These are phyloP conservation scores for Penicillium subrubescens DNA, from an alignment of 495 filamentous ascomycete species.

Conservation along the genomic window DNA sequence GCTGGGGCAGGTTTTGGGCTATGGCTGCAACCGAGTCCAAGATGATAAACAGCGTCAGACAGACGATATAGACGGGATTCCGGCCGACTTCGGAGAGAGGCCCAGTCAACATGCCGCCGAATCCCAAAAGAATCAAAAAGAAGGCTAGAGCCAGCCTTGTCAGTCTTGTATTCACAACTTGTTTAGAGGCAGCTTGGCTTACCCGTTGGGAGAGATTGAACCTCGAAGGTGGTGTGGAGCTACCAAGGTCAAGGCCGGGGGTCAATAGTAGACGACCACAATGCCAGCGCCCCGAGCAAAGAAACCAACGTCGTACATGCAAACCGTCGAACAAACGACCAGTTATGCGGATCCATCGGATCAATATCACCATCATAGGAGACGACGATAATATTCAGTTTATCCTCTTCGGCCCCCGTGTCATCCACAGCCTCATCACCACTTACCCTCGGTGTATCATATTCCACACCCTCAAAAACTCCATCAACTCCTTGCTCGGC, in stretches of 20 bases:
- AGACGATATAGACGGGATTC: conserved; percentile 50
- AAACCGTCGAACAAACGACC: conserved; percentile 39
- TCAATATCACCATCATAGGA: conserved; percentile 56
- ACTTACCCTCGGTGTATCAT: neutral
- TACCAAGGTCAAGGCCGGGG: conserved; percentile 32
- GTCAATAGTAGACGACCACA: conserved; percentile 52
- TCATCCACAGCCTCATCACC: neutral
- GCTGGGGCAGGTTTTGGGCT: conserved; percentile 41
- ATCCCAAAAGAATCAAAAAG: conserved; percentile 59
- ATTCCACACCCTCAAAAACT: neutral
- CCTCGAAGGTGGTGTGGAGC: conserved; percentile 16
- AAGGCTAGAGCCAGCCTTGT: conserved; percentile 21
- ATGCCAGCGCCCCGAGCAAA: conserved; percentile 46
- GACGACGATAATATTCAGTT: conserved; percentile 53
- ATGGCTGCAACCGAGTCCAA: conserved; percentile 47
- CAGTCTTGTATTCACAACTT: conserved; percentile 28
- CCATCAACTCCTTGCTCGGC: neutral
- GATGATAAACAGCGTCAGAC: conserved; percentile 41
- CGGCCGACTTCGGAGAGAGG: conserved; percentile 57
- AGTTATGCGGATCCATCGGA: conserved; percentile 59
- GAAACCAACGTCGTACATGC: conserved; percentile 49
- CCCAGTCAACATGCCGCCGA: conserved; percentile 43
- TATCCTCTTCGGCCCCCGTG: neutral
- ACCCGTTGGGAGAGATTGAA: conserved; percentile 20
- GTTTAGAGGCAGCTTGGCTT: conserved; percentile 32